phyloP scores from a whole-genome alignment of 805 yeast genomes.

The Grigorovia humatica region DNA sequence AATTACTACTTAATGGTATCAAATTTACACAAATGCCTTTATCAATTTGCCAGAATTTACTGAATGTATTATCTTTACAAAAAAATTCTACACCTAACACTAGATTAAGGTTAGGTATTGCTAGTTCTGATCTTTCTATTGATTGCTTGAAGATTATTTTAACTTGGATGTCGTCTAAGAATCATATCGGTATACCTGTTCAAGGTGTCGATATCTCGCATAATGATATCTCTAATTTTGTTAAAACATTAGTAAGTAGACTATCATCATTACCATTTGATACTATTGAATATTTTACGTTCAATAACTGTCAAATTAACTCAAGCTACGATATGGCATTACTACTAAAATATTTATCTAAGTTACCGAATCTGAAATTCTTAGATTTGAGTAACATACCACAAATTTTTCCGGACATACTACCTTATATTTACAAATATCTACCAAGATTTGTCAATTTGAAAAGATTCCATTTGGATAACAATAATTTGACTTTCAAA shows the following conservation, averaged over 20 bases:
- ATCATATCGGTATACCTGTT: conserved; percentile 12
- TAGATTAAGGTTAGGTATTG: conserved; percentile 53
- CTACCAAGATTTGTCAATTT: conserved; percentile 59
- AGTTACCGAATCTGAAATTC: conserved; percentile 49
- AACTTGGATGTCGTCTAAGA: conserved; percentile 41
- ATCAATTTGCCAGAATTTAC: conserved; percentile 41
- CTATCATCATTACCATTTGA: conserved; percentile 13
- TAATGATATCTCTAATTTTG: conserved; percentile 45
- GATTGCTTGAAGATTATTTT: conserved; percentile 47
- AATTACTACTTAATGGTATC: conserved; percentile 70
- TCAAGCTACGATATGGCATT: conserved; percentile 42
- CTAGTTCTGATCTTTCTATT: conserved; percentile 54
- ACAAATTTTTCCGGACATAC: conserved; percentile 51
- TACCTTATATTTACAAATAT: conserved; percentile 46
- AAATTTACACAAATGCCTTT: conserved; percentile 42
- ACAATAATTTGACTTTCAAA: conserved; percentile 47
- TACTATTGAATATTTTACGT: conserved; percentile 41
- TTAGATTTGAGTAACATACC: conserved; percentile 67
- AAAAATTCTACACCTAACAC: not conserved
- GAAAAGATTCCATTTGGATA: conserved; percentile 59
- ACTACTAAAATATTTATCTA: conserved; percentile 42
- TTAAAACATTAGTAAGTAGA: conserved; percentile 21
- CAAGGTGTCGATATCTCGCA: conserved; percentile 74
- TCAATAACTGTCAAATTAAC: conserved; percentile 51
- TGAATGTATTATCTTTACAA: conserved; percentile 41